These are phyloP conservation scores for Neodidymelliopsis sp. DNA, from an alignment of 2,329 filamentous ascomycete species.

Conservation along the genomic window DNA sequence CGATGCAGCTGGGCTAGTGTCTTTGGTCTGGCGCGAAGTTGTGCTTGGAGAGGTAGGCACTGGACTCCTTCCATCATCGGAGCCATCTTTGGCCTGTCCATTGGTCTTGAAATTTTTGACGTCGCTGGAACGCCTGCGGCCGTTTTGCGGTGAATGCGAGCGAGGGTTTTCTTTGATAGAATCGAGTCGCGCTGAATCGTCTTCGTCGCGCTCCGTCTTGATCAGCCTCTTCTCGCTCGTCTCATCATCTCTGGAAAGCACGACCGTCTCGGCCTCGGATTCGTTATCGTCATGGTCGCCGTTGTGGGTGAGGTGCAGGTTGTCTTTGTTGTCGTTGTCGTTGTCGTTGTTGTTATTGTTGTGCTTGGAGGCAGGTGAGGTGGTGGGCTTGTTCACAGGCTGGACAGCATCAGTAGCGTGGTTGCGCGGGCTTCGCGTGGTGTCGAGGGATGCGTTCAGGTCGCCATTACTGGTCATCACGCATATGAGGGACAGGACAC, in stretches of 20 bases:
- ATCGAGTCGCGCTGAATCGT: conserved; percentile 32
- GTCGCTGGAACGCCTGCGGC: conserved; percentile 35
- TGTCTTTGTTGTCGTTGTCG: conserved; percentile 40
- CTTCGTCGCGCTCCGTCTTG: conserved; percentile 49
- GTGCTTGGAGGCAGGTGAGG: conserved; percentile 30
- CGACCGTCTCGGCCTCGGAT: conserved; percentile 60
- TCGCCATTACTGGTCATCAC: conserved; percentile 52
- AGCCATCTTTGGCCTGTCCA: conserved; percentile 36
- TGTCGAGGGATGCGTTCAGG: conserved; percentile 39
- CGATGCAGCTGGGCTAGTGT: conserved; percentile 43
- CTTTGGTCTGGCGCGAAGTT: conserved; percentile 44
- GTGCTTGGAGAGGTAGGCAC: conserved; percentile 47
- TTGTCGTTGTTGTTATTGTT: conserved; percentile 29
- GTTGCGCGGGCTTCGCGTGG: conserved; percentile 24
- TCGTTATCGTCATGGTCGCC: conserved; percentile 50
- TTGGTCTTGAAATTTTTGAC: conserved; percentile 35
- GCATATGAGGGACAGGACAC: conserved; percentile 48
- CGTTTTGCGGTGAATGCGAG: conserved; percentile 37
- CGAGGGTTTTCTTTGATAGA: conserved; percentile 40
- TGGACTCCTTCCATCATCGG: conserved; percentile 44
- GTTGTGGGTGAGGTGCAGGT: conserved; percentile 29
- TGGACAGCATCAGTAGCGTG: conserved; percentile 2
- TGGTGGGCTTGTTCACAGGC: conserved; percentile 23
- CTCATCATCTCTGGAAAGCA: conserved; percentile 53
- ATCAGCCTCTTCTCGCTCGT: conserved; percentile 49